Percentiles rank a stretch among this genome's conserved stretches.
These are phyloP conservation scores for Lasiosphaeris hirsuta DNA, from an alignment of 495 filamentous ascomycete genomes.

Conservation along the genomic window DNA sequence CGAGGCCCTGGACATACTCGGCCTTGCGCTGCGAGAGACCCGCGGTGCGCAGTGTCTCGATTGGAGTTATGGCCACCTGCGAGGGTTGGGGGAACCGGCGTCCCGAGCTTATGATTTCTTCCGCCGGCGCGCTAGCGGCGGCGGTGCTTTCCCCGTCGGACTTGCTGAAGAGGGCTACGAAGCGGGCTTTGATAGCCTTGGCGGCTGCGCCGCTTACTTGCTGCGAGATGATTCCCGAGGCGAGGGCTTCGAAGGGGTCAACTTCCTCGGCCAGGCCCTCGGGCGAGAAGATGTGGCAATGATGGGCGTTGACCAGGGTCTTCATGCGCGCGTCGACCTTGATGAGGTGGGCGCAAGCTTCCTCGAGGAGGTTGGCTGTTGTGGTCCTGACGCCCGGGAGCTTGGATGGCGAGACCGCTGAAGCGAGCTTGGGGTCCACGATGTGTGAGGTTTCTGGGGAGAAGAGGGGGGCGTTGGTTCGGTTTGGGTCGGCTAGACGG, in stretches of 20 bases:
- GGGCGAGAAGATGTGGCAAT: conserved; percentile 74
- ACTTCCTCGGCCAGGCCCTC: conserved; percentile 77
- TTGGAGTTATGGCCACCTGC: conserved; percentile 57
- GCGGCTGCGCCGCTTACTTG: conserved; percentile 94
- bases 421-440: conserved; percentile 51
- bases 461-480: conserved; percentile 69
- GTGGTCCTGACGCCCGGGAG: conserved; percentile 50
- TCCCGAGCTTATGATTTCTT: background rate
- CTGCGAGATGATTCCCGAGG: conserved; percentile 87
- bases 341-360: conserved; percentile 76
- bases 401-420: conserved; percentile 59
- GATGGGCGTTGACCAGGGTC: conserved; percentile 68
- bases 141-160: conserved; percentile 17
- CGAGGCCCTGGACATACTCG: conserved; percentile 85
- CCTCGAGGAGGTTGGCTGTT: conserved; percentile 68
- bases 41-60: conserved; percentile 70
- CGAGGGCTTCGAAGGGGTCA: conserved; percentile 81
- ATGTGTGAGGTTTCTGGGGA: conserved; percentile 74
- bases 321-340: conserved; percentile 70
- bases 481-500: conserved; percentile 48
- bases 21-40: conserved; percentile 91
- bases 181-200: conserved; percentile 79
- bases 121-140: background rate
- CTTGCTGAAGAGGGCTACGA: conserved; percentile 66
- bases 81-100: conserved; percentile 69